Percentiles rank a stretch among this genome's conserved stretches.
Conservation (phyloP, 225 moss, liverwort and hornwort species). For the Ulota crispa region DNA sequence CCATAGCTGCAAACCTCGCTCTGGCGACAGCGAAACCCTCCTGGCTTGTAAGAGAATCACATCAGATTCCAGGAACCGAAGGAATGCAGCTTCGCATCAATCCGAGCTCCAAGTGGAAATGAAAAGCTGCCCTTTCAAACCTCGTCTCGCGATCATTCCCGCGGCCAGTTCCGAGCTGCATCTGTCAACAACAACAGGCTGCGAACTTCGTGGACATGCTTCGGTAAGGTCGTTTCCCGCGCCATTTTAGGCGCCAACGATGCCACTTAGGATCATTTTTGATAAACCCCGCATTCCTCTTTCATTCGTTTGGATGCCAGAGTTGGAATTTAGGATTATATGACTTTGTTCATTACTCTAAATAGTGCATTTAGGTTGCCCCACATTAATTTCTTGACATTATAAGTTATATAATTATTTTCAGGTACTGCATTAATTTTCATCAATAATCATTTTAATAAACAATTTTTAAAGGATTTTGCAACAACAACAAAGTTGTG, state of each 20-base stretch:
- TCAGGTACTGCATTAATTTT: no score
- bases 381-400: no score
- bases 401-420: no score
- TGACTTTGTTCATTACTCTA: no score
- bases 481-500: no score
- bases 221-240: background rate
- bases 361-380: no score
- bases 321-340: no score
- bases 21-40: background rate
- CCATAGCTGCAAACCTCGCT: slow-evolving; percentile 57
- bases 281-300: no score
- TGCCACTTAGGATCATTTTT: slow-evolving; percentile 29
- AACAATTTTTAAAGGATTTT: no score
- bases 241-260: slow-evolving; percentile 24
- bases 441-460: no score
- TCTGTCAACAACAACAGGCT: background rate
- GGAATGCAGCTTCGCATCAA: background rate
- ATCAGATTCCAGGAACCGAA: background rate
- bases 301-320: no score
- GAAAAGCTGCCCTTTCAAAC: background rate
- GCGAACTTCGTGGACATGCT: background rate
- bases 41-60: background rate
- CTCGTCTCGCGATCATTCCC: background rate
- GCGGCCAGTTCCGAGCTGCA: background rate
- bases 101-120: background rate